These are phyloP conservation scores for Spongospora subterranea DNA, from an alignment of 208 protist genomes.

Conservation along the genomic window DNA sequence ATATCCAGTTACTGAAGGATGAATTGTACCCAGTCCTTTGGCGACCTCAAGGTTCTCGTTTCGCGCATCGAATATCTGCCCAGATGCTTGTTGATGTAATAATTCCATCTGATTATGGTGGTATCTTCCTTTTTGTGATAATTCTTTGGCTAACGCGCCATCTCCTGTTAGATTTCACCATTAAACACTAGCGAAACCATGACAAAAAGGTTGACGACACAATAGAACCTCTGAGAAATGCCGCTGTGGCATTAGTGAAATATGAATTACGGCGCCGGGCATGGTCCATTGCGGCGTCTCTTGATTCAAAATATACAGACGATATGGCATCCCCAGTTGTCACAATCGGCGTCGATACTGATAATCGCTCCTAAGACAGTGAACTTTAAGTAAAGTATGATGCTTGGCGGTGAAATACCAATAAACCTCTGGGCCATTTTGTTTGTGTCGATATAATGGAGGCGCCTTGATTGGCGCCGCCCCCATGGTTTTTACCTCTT, in stretches of 20 bases:
- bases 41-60: not conserved
- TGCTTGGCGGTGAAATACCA: too few relatives aligned
- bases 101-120: conserved; percentile 41
- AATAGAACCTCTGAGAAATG: not conserved
- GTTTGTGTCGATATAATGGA: too few relatives aligned
- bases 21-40: conserved; percentile 2
- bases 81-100: conserved; percentile 41
- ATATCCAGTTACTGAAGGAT: not conserved
- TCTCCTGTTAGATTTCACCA: conserved; percentile 24
- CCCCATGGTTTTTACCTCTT: not conserved
- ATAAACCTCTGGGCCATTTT: too few relatives aligned
- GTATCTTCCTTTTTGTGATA: conserved; percentile 43
- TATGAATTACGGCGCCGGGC: not conserved
- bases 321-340: not conserved
- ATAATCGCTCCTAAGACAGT: not conserved
- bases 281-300: conserved; percentile 30
- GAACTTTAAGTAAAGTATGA: too few relatives aligned
- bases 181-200: not conserved
- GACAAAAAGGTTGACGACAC: not conserved
- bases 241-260: conserved; percentile 7
- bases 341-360: conserved; percentile 12
- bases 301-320: not conserved
- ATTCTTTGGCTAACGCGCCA: conserved; percentile 26
- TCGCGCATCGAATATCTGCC: conserved; percentile 2
- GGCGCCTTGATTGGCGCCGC: not conserved